These are phyloP conservation scores for Pseudevernia furfuracea DNA, from an alignment of 495 filamentous ascomycete genomes.

Conservation along the genomic window DNA sequence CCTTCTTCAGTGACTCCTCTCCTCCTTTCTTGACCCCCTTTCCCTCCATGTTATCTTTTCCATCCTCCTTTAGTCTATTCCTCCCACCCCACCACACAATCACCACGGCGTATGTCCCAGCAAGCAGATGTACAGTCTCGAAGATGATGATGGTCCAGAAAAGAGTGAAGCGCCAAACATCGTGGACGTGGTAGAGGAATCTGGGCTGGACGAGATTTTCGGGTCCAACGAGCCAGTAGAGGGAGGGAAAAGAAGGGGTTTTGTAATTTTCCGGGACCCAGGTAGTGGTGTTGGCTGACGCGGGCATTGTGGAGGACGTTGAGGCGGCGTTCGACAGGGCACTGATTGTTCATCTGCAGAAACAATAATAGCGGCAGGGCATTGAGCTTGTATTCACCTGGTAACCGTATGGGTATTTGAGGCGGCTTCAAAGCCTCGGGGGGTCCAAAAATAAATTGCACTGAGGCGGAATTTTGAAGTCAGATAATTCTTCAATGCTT, in stretches of 20 bases:
- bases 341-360: not conserved
- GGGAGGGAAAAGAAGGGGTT: constrained; percentile 75
- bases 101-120: constrained; percentile 61
- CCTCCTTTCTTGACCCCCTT: constrained; percentile 47
- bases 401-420: not conserved
- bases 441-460: too few relatives aligned
- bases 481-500: too few relatives aligned
- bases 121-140: constrained; percentile 39
- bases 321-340: not conserved
- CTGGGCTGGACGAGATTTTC: constrained; percentile 39
- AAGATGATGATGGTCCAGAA: constrained; percentile 68
- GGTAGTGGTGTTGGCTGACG: constrained; percentile 31
- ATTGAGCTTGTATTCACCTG: not conserved
- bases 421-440: too few relatives aligned
- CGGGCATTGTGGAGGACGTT: not conserved
- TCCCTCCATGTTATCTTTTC: constrained; percentile 35
- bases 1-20: not conserved
- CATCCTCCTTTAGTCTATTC: constrained; percentile 26
- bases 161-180: constrained; percentile 89
- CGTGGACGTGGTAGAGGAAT: constrained; percentile 68
- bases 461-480: too few relatives aligned
- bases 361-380: not conserved
- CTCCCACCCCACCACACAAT: constrained; percentile 47
- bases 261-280: constrained; percentile 58
- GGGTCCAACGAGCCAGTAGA: constrained; percentile 67